These are phyloP conservation scores for Gossypium arboreum DNA, from an alignment of 345 rosid species.

Conservation along the genomic window DNA sequence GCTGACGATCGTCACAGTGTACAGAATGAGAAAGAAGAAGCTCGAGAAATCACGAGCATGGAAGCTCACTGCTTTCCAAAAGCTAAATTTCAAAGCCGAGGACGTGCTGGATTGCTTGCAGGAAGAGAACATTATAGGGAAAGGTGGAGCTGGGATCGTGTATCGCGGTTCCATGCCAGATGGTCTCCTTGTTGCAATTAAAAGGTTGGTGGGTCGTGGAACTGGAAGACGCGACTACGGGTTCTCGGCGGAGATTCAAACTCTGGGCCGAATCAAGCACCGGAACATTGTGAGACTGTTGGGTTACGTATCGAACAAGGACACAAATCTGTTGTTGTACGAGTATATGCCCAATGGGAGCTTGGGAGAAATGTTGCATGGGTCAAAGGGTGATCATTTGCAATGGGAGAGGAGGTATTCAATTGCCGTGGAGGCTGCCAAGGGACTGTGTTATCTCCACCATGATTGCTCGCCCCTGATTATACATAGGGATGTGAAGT, in stretches of 20 bases:
- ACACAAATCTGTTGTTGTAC: constrained; percentile 68
- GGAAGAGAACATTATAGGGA: constrained; percentile 88
- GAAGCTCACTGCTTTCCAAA: constrained; percentile 83
- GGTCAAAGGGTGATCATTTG: constrained; percentile 82
- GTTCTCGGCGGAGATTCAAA: constrained; percentile 89
- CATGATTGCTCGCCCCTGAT: constrained; percentile 92
- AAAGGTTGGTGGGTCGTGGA: constrained; percentile 61
- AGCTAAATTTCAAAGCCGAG: constrained; percentile 69
- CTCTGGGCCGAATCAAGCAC: constrained; percentile 77
- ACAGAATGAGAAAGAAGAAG: constrained; percentile 43
- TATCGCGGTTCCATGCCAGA: constrained; percentile 80
- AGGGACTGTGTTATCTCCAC: constrained; percentile 84
- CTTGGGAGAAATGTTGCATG: constrained; percentile 80
- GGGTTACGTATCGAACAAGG: constrained; percentile 81
- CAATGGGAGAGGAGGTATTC: constrained; percentile 69
- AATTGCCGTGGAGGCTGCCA: constrained; percentile 77
- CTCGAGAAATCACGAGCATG: constrained; percentile 49
- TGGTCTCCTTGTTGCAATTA: constrained; percentile 71
- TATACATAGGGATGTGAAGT: constrained; percentile 88
- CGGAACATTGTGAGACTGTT: constrained; percentile 77
- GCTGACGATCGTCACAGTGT: constrained; percentile 39
- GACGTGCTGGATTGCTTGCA: constrained; percentile 76
- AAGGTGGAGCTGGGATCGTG: constrained; percentile 91
- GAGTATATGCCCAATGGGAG: constrained; percentile 95
- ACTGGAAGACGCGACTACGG: constrained; percentile 68